Percentiles rank a stretch among this genome's conserved stretches.
These are phyloP conservation scores for Skeletonema potamos DNA, from an alignment of 108 stramenopile genomes.

Conservation along the genomic window DNA sequence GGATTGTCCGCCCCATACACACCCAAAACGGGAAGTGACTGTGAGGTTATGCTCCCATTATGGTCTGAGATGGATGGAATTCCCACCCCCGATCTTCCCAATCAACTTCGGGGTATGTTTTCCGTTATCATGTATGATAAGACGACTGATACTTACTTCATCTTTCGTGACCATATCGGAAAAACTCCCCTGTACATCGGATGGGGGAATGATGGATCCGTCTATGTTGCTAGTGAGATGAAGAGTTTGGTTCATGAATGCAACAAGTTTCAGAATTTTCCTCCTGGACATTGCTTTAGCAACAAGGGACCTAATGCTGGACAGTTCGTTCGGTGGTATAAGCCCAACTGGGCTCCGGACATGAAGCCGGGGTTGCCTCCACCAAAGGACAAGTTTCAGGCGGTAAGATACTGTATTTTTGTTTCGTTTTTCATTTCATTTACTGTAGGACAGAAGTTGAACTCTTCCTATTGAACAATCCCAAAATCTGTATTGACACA, in stretches of 20 bases:
- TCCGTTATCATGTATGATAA: slow-evolving; percentile 94
- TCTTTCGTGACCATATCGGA: slow-evolving; percentile 95
- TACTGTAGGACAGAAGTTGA: neutral
- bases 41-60: slow-evolving; percentile 94
- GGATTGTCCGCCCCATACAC: slow-evolving; percentile 64
- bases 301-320: slow-evolving; percentile 81
- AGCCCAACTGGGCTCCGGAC: slow-evolving; percentile 90
- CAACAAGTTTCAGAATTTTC: slow-evolving; percentile 87
- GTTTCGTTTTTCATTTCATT: neutral
- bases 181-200: slow-evolving; percentile 98
- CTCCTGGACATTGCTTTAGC: slow-evolving; percentile 93
- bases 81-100: slow-evolving; percentile 62
- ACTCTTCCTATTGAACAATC: neutral
- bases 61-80: slow-evolving; percentile 78
- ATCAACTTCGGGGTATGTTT: slow-evolving; percentile 93
- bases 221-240: slow-evolving; percentile 93
- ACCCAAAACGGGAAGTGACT: slow-evolving; percentile 94
- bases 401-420: slow-evolving; percentile 48
- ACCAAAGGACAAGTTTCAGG: slow-evolving; percentile 67
- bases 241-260: slow-evolving; percentile 88
- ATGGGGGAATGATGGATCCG: slow-evolving; percentile 92
- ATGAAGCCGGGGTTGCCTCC: slow-evolving; percentile 77
- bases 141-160: slow-evolving; percentile 80
- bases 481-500: neutral
- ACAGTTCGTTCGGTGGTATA: slow-evolving; percentile 91